Conservation (phyloP, 495 filamentous ascomycete species). For the Astrothelium macrocarpum region DNA sequence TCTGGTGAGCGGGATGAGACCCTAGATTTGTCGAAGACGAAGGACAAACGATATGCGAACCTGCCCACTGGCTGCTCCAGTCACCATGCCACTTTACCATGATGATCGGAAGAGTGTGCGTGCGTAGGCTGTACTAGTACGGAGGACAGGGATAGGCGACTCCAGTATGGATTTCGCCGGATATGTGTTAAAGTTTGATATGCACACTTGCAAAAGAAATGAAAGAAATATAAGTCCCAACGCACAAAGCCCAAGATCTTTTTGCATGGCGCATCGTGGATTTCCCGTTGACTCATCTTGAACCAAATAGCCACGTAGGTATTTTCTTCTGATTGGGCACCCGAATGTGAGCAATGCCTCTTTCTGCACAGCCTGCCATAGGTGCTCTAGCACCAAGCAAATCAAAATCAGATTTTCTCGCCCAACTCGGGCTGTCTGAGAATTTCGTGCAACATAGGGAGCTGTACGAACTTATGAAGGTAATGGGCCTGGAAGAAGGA, state of each 20-base stretch:
- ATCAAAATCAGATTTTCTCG: slow-evolving; percentile 25
- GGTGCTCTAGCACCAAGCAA: slow-evolving; percentile 21
- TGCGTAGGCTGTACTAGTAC: not conserved
- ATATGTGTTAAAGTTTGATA: no score
- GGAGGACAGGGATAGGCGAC: not conserved
- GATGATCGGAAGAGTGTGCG: not conserved
- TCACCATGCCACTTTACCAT: not conserved
- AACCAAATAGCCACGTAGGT: no score
- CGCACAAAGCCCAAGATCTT: no score
- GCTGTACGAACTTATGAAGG: slow-evolving; percentile 27
- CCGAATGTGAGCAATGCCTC: not conserved
- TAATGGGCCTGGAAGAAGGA: not conserved
- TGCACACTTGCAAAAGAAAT: no score
- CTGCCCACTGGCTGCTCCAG: not conserved
- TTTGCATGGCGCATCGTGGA: no score
- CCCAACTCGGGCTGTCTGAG: slow-evolving; percentile 22
- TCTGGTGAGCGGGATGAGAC: not conserved
- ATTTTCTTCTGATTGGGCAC: no score
- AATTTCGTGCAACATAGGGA: slow-evolving; percentile 18
- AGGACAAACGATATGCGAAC: not conserved
- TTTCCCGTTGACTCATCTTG: no score
- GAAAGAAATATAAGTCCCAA: no score
- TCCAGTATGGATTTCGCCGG: no score
- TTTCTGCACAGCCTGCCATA: slow-evolving; percentile 1
- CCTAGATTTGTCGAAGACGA: not conserved